A percentile compares a stretch with the other conserved stretches of the same genome.
These are phyloP conservation scores for Podospora fimiseda DNA, from an alignment of 495 filamentous ascomycete species.

Conservation along the genomic window DNA sequence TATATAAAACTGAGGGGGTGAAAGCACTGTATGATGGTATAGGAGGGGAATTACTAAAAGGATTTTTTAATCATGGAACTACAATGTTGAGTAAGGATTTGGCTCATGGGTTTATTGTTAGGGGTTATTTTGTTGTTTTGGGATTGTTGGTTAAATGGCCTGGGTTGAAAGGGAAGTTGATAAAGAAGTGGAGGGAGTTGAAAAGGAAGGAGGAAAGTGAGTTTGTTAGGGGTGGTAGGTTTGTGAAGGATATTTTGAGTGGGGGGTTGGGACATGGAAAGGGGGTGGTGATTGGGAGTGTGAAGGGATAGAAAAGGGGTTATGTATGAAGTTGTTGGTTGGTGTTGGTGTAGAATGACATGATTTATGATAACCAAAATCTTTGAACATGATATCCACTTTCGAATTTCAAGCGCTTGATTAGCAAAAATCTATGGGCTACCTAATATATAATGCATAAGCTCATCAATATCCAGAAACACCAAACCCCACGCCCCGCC, in stretches of 20 bases:
- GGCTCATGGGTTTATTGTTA: slow-evolving; percentile 69
- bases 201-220: slow-evolving; percentile 9
- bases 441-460: too few species aligned
- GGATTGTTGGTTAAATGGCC: slow-evolving; percentile 24
- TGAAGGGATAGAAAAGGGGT: too few species aligned
- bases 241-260: background rate
- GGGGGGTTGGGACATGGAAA: background rate
- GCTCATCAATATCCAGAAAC: too few species aligned
- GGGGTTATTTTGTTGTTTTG: slow-evolving; percentile 53
- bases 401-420: background rate
- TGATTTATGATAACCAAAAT: background rate
- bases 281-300: background rate
- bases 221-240: background rate
- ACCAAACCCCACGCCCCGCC: too few species aligned
- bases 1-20: slow-evolving; percentile 61
- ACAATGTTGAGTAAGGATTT: slow-evolving; percentile 86
- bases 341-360: background rate
- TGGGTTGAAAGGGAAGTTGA: slow-evolving; percentile 13
- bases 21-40: slow-evolving; percentile 71
- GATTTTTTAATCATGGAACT: slow-evolving; percentile 79
- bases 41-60: slow-evolving; percentile 68
- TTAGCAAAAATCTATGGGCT: too few species aligned
- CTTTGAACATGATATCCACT: background rate
- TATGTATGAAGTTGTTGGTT: background rate
- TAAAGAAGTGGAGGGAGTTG: slow-evolving; percentile 8